These are phyloP conservation scores for Achaetomium macrosporum DNA, from an alignment of 2,329 filamentous ascomycete genomes.

Conservation along the genomic window DNA sequence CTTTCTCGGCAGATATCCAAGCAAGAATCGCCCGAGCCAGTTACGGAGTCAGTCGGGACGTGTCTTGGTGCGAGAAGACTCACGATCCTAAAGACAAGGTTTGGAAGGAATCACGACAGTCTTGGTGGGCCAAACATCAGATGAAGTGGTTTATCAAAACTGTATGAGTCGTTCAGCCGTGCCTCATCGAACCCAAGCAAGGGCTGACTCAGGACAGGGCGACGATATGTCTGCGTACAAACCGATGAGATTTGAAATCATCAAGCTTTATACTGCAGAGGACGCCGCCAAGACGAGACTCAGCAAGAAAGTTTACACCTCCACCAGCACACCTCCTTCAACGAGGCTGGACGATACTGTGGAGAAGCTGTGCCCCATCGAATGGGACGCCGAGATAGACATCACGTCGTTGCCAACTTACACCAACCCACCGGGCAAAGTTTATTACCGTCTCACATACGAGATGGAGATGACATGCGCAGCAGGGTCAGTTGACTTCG, in stretches of 20 bases:
- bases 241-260: not conserved
- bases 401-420: conserved; percentile 1
- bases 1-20: not conserved
- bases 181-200: no score
- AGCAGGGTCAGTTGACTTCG: conserved; percentile 13
- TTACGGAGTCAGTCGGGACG: conserved; percentile 6
- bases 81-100: conserved; percentile 10
- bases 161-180: conserved; percentile 6
- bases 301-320: not conserved
- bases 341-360: not conserved
- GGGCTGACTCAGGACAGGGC: conserved; percentile 2
- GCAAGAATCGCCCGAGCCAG: conserved; percentile 16
- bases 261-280: not conserved
- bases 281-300: not conserved
- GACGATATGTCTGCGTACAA: conserved; percentile 1
- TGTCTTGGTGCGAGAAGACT: not conserved
- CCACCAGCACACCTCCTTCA: not conserved
- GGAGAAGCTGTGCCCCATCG: conserved; percentile 2
- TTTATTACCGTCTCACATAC: conserved; percentile 9
- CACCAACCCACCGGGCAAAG: not conserved
- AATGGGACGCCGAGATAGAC: conserved; percentile 12
- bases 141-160: conserved; percentile 20
- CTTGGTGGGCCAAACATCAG: conserved; percentile 4
- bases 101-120: not conserved
- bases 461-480: conserved; percentile 15